Conservation (phyloP, 2,329 filamentous ascomycete species). For the Aspergillus chevalieri region DNA sequence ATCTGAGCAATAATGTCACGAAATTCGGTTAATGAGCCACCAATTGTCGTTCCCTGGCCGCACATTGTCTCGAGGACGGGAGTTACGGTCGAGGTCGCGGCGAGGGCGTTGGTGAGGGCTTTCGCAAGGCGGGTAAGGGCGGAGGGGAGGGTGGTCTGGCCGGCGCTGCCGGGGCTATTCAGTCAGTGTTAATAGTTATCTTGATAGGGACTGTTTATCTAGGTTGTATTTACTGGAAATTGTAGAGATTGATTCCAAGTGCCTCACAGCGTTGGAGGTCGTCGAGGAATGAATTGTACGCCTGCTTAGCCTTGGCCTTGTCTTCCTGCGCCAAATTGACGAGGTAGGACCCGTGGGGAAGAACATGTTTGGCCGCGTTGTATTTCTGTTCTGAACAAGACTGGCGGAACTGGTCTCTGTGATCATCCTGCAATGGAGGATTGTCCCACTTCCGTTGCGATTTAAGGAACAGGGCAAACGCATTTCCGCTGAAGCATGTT, state of each 20-base stretch:
- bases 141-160: constrained; percentile 58
- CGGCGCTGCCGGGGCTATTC: constrained; percentile 66
- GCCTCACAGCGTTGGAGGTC: constrained; percentile 79
- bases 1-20: constrained; percentile 74
- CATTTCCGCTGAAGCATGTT: constrained; percentile 61
- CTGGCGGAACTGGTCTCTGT: constrained; percentile 62
- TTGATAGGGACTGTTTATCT: neutral
- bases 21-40: constrained; percentile 78
- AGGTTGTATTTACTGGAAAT: constrained; percentile 63
- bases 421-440: constrained; percentile 64
- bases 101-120: constrained; percentile 76
- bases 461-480: constrained; percentile 92
- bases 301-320: constrained; percentile 70
- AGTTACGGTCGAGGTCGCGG: constrained; percentile 66
- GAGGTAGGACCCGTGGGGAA: constrained; percentile 93
- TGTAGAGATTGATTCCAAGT: constrained; percentile 87
- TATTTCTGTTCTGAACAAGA: constrained; percentile 65
- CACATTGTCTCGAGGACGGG: constrained; percentile 96
- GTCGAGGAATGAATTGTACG: constrained; percentile 78
- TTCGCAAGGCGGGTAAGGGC: constrained; percentile 73
- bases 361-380: constrained; percentile 62
- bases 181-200: constrained; percentile 8
- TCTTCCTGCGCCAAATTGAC: constrained; percentile 91
- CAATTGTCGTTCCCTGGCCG: constrained; percentile 78
- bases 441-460: constrained; percentile 93